phyloP scores from a whole-genome alignment of 106 monocot genomes.

The Platanthera zijinensis region DNA sequence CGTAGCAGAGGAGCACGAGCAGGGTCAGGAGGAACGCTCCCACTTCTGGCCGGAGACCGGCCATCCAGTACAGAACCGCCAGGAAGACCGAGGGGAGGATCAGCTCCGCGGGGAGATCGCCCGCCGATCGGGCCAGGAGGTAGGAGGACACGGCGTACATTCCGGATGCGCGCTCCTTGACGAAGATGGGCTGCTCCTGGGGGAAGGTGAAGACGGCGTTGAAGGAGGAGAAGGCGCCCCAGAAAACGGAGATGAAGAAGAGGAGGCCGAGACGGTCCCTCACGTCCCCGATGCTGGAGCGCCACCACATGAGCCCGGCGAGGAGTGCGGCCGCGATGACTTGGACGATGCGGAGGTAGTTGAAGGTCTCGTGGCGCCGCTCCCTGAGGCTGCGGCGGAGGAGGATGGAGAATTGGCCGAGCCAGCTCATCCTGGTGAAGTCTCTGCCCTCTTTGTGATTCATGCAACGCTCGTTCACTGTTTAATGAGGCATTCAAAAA shows the following conservation, averaged over 20 bases:
- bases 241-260: slow-evolving; percentile 33
- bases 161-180: slow-evolving; percentile 23
- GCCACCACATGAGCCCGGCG: slow-evolving; percentile 83
- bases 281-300: slow-evolving; percentile 38
- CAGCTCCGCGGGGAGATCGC: slow-evolving; percentile 32
- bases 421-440: slow-evolving; percentile 49
- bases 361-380: slow-evolving; percentile 78
- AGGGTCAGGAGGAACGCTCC: slow-evolving; percentile 17
- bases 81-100: slow-evolving; percentile 21
- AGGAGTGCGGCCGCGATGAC: slow-evolving; percentile 64
- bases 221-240: slow-evolving; percentile 34
- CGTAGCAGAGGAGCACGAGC: slow-evolving; percentile 18
- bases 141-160: slow-evolving; percentile 30
- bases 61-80: slow-evolving; percentile 35
- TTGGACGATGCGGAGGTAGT: slow-evolving; percentile 64
- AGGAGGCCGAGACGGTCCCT: slow-evolving; percentile 74
- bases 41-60: slow-evolving; percentile 9
- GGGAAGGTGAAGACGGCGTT: slow-evolving; percentile 36
- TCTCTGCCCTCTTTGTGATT: slow-evolving; percentile 15
- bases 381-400: slow-evolving; percentile 81
- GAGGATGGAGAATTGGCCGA: slow-evolving; percentile 71
- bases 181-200: slow-evolving; percentile 26
- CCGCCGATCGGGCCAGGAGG: slow-evolving; percentile 21
- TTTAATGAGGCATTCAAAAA: background rate
- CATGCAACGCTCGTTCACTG: slow-evolving; percentile 10